Conservation (phyloP, 257 asterid genomes). For the Penstemon eatonii region DNA sequence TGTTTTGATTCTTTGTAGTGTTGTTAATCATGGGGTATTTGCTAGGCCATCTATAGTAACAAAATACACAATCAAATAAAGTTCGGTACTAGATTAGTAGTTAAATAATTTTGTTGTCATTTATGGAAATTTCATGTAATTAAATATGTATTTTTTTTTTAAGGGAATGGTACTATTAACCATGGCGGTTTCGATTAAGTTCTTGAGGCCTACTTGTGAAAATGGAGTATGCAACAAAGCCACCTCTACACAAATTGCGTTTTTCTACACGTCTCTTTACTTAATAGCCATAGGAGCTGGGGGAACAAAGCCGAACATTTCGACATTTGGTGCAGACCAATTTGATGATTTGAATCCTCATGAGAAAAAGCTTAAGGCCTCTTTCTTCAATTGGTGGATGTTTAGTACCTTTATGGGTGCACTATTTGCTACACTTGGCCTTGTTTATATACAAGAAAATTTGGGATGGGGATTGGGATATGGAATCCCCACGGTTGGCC, state of each 20-base stretch:
- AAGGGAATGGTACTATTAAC: conserved; percentile 89
- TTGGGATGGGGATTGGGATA: conserved; percentile 85
- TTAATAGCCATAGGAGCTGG: conserved; percentile 83
- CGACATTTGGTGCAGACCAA: conserved; percentile 92
- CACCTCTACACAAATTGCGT: conserved; percentile 50
- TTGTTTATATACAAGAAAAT: conserved; percentile 83
- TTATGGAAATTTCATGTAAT: background rate
- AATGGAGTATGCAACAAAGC: conserved; percentile 76
- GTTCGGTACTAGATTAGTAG: background rate
- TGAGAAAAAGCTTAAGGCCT: conserved; percentile 68
- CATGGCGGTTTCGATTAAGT: conserved; percentile 64
- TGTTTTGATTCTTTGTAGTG: conserved; percentile 16
- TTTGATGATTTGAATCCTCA: conserved; percentile 67
- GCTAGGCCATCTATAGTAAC: conserved; percentile 9
- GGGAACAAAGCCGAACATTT: conserved; percentile 87
- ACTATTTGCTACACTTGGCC: conserved; percentile 66
- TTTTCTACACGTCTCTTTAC: conserved; percentile 80
- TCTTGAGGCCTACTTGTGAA: conserved; percentile 58
- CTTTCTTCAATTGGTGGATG: conserved; percentile 98
- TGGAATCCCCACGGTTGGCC: conserved; percentile 75
- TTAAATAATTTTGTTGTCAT: background rate
- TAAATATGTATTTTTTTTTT: background rate
- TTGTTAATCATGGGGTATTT: conserved; percentile 20
- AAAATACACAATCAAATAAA: conserved; percentile 11
- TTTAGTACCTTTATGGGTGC: conserved; percentile 79